These are phyloP conservation scores for Polytrichum formosum DNA, from an alignment of 225 moss, liverwort and hornwort genomes.

Conservation along the genomic window DNA sequence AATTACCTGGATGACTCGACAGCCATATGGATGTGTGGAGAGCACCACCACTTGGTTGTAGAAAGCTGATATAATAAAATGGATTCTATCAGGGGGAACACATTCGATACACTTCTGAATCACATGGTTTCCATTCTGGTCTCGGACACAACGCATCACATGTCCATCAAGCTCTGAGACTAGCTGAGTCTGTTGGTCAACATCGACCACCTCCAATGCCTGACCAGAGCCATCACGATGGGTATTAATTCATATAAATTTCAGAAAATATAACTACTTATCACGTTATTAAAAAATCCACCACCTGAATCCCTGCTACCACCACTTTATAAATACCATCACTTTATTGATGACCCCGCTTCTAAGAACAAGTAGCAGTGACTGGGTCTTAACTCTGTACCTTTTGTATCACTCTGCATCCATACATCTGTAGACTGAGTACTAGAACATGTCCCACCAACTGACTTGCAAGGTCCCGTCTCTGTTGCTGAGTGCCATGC, in stretches of 20 bases:
- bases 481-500: constrained; percentile 87
- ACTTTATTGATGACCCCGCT: no score
- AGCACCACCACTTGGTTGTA: constrained; percentile 88
- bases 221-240: constrained; percentile 11
- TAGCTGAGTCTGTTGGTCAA: constrained; percentile 85
- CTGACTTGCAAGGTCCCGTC: constrained; percentile 86
- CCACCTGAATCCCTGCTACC: not conserved
- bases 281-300: not conserved
- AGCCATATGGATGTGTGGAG: constrained; percentile 92
- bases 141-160: constrained; percentile 89
- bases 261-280: not conserved
- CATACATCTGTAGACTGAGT: constrained; percentile 97
- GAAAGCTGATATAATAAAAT: constrained; percentile 93
- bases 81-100: constrained; percentile 81
- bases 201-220: constrained; percentile 93
- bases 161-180: constrained; percentile 90
- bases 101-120: constrained; percentile 96
- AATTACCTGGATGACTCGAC: constrained; percentile 83
- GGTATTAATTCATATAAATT: no score
- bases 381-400: constrained; percentile 17
- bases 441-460: constrained; percentile 87
- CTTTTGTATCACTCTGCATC: constrained; percentile 98
- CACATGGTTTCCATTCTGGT: constrained; percentile 94
- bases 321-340: no score
- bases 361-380: not conserved